Evolutionary conservation across 306 rosid species (phyloP).

Genomic region (Vigna trinervia): DNA sequence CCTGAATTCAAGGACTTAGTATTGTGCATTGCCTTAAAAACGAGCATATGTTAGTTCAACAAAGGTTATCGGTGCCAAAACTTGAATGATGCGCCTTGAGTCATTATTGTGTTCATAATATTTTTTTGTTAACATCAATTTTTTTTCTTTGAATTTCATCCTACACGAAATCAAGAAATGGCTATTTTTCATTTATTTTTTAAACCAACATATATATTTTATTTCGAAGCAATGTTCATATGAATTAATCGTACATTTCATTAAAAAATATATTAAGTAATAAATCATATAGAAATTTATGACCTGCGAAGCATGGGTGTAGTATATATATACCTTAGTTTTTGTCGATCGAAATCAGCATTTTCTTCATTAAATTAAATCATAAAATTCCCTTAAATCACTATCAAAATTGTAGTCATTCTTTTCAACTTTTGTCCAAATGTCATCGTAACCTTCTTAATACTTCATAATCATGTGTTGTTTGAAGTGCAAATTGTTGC

Average conservation of each 20-base stretch:
- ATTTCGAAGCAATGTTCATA: not conserved
- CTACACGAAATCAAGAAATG: not conserved
- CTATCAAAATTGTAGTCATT: not conserved
- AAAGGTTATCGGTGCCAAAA: constrained; percentile 3
- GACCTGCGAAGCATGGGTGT: not conserved
- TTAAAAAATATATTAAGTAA: not conserved
- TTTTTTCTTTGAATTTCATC: not conserved
- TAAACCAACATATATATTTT: not conserved
- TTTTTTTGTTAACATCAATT: not conserved
- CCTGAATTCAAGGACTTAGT: constrained; percentile 17
- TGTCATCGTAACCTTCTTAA: not conserved
- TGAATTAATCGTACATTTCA: not conserved
- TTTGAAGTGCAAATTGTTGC: not conserved
- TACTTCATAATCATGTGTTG: not conserved
- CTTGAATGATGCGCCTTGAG: not conserved
- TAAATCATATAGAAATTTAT: not conserved
- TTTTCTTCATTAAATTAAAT: not conserved
- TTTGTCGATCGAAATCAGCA: not conserved
- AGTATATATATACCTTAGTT: not conserved
- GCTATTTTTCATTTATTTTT: not conserved
- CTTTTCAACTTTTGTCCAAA: not conserved
- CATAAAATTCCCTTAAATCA: not conserved
- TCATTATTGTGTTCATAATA: not conserved
- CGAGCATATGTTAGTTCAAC: constrained; percentile 11
- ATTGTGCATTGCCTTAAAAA: constrained; percentile 22